Conservation (phyloP, 164 flowering plant genomes). For the grape (Vitis vinifera) region ASM3070453v1 NC_081805.1:12741501-12742000, state of each 20-base stretch:
- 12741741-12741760: conserved; percentile 5
- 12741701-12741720: neutral
- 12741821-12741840: conserved; percentile 25
- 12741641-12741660: conserved; percentile 71
- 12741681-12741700: neutral
- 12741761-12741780: conserved; percentile 29
- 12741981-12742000: neutral
- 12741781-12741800: conserved; percentile 38
- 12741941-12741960: neutral
- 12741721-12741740: neutral
- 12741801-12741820: conserved; percentile 31
- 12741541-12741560: neutral
- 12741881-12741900: neutral
- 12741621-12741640: conserved; percentile 62
- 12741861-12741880: conserved; percentile 18
- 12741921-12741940: no score
- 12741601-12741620: conserved; percentile 67
- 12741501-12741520: conserved; percentile 68
- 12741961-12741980: neutral
- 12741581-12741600: neutral
- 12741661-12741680: conserved; percentile 69
- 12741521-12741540: conserved; percentile 51
- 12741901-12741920: neutral
- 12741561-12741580: neutral
- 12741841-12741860: conserved; percentile 30